Conservation (phyloP, 345 rosid species). For the Euphorbia lathyris region DNA sequence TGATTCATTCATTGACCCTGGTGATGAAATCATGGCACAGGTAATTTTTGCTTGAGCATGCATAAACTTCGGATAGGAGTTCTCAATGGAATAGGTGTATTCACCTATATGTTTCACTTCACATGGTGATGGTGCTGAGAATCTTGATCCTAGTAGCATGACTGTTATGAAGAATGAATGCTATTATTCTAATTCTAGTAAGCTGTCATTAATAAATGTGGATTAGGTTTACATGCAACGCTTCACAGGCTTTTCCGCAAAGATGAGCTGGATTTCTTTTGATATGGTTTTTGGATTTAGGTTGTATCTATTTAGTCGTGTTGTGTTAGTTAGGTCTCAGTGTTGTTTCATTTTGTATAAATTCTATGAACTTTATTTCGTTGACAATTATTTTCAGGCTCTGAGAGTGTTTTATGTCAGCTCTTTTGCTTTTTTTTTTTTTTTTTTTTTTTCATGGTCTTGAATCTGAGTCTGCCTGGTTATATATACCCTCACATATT, state of each 20-base stretch:
- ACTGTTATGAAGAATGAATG: not conserved
- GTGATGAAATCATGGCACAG: conserved; percentile 98
- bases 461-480: not conserved
- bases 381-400: not conserved
- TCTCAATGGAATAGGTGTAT: not conserved
- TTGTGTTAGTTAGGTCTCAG: not conserved
- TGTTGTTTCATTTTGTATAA: not conserved
- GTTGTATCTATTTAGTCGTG: not conserved
- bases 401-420: not conserved
- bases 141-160: not conserved
- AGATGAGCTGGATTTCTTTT: not conserved
- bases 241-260: not conserved
- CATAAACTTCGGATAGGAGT: conserved; percentile 18
- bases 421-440: not conserved
- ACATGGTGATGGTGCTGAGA: conserved; percentile 1
- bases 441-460: not conserved
- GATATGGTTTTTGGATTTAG: not conserved
- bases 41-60: conserved; percentile 43
- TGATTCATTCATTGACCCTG: conserved; percentile 90
- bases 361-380: no score
- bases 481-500: not conserved
- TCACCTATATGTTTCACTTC: not conserved
- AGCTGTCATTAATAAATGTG: not conserved
- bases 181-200: not conserved
- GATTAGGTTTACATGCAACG: not conserved